phyloP scores from a whole-genome alignment of 345 rosid genomes.

The Psidium friedrichsthalianum region DNA sequence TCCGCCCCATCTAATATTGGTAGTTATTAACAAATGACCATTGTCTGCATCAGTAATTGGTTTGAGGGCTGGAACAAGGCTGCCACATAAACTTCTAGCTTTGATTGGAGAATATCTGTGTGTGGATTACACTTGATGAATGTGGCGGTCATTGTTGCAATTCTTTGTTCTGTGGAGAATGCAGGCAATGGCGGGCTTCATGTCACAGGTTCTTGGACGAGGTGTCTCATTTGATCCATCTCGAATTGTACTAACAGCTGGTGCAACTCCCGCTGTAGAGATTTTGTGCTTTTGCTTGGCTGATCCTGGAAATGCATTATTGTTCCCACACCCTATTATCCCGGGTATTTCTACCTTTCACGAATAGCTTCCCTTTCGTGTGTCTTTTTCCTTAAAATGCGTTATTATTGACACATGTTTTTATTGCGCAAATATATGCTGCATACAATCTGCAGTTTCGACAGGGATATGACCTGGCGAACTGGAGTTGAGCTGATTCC shows the following conservation, averaged over 20 bases:
- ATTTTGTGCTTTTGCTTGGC: slow-evolving; percentile 81
- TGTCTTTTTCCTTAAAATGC: background rate
- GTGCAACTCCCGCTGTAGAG: slow-evolving; percentile 89
- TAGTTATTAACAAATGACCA: background rate
- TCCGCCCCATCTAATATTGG: background rate
- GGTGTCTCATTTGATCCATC: slow-evolving; percentile 55
- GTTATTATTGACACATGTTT: background rate
- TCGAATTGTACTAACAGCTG: slow-evolving; percentile 58
- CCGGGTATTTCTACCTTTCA: slow-evolving; percentile 43
- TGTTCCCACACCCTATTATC: slow-evolving; percentile 82
- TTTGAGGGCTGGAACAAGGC: background rate
- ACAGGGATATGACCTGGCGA: slow-evolving; percentile 65
- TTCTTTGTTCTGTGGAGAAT: background rate
- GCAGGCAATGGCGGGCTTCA: slow-evolving; percentile 83
- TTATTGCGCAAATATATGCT: background rate
- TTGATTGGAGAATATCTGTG: background rate
- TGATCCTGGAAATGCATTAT: slow-evolving; percentile 82
- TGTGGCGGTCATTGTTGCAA: background rate
- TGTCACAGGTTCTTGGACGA: slow-evolving; percentile 53
- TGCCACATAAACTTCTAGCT: background rate
- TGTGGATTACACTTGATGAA: background rate
- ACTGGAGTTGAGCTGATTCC: slow-evolving; percentile 86
- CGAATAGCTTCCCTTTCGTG: background rate
- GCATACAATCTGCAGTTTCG: slow-evolving; percentile 48
- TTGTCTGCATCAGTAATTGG: background rate